Percentiles rank a stretch among this genome's conserved stretches.
Evolutionary conservation across 306 rosid species (phyloP).

Genomic region (Neltuma alba): DNA sequence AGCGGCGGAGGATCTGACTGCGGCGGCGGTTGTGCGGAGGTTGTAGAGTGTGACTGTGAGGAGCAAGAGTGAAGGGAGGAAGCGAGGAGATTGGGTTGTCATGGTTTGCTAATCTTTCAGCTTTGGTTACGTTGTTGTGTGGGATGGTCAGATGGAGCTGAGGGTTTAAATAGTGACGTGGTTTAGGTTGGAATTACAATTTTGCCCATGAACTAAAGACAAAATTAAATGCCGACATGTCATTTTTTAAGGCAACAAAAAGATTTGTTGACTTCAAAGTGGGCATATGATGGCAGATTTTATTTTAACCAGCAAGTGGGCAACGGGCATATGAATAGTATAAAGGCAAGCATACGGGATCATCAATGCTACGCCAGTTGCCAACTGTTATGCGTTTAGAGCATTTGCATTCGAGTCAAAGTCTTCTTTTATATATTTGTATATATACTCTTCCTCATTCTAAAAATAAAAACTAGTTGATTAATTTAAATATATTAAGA

Average conservation of each 20-base stretch:
- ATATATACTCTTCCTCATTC: too few relatives aligned
- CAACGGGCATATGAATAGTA: not conserved
- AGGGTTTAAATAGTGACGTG: not conserved
- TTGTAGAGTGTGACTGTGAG: not conserved
- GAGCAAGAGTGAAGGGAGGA: not conserved
- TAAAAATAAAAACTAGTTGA: too few relatives aligned
- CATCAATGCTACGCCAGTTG: not conserved
- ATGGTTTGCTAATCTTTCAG: not conserved
- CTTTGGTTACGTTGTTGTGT: not conserved
- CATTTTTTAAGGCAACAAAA: not conserved
- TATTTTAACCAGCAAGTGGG: not conserved
- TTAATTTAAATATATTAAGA: too few relatives aligned
- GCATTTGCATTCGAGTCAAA: not conserved
- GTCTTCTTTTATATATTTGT: too few relatives aligned
- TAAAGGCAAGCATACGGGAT: not conserved
- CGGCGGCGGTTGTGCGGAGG: not conserved
- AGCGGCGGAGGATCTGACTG: not conserved
- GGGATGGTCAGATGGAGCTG: not conserved
- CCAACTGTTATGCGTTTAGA: not conserved
- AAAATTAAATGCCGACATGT: not conserved
- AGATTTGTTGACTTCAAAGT: not conserved
- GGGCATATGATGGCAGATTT: not conserved
- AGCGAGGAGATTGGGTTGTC: not conserved
- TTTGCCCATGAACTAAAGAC: not conserved
- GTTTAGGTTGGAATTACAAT: not conserved